These are phyloP conservation scores for Evernia prunastri DNA, from an alignment of 495 filamentous ascomycete genomes.

Conservation along the genomic window DNA sequence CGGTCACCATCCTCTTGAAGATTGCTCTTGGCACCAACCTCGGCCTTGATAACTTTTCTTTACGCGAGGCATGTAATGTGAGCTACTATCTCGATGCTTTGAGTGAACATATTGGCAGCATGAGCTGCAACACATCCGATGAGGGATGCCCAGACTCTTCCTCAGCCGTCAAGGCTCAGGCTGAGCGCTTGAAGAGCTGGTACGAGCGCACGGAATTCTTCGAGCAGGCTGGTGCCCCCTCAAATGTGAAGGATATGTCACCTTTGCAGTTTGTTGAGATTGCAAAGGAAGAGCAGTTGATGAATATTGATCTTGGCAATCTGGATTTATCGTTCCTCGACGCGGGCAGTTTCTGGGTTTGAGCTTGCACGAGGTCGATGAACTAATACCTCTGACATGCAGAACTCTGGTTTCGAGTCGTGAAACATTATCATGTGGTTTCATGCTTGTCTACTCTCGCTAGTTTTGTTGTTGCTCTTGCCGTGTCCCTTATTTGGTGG, in stretches of 20 bases:
- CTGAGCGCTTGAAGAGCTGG: neutral
- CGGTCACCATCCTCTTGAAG: slow-evolving; percentile 2
- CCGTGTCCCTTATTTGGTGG: too few species aligned
- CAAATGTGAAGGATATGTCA: neutral
- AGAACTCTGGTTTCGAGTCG: too few species aligned
- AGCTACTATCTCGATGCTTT: slow-evolving; percentile 1
- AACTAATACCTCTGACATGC: too few species aligned
- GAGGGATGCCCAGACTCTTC: neutral
- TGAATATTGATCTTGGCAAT: neutral
- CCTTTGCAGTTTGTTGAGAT: slow-evolving; percentile 1
- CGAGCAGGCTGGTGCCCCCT: neutral
- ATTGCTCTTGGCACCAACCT: neutral
- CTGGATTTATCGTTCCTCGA: neutral
- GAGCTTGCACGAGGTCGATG: too few species aligned
- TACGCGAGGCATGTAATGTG: slow-evolving; percentile 5
- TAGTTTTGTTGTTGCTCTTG: too few species aligned
- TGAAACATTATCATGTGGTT: too few species aligned
- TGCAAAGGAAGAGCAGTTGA: neutral
- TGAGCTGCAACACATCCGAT: neutral
- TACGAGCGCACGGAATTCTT: slow-evolving; percentile 4
- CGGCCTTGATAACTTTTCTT: neutral
- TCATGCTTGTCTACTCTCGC: too few species aligned
- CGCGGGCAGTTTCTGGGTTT: neutral
- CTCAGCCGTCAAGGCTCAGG: neutral
- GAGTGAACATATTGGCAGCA: neutral